phyloP scores from a whole-genome alignment of 805 yeast genomes.

The Ogataea minuta region DNA sequence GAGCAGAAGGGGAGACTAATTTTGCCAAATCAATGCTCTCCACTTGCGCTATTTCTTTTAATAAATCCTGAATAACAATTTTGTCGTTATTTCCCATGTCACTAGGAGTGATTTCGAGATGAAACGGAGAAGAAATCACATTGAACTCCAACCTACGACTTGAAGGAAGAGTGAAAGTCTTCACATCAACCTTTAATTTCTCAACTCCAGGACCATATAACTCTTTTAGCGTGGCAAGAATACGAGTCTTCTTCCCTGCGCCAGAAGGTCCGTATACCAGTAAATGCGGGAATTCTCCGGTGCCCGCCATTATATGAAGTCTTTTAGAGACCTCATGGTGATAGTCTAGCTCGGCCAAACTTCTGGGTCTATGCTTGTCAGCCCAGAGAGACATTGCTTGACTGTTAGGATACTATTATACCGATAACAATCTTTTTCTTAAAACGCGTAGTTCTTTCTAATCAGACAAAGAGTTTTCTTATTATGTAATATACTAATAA shows the following conservation, averaged over 20 bases:
- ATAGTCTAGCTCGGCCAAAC: slow-evolving; percentile 60
- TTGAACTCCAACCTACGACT: slow-evolving; percentile 85
- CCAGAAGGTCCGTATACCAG: slow-evolving; percentile 95
- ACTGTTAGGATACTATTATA: neutral
- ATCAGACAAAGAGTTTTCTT: too few species aligned
- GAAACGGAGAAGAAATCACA: slow-evolving; percentile 88
- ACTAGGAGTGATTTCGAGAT: slow-evolving; percentile 92
- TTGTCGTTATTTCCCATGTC: slow-evolving; percentile 97
- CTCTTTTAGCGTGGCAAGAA: slow-evolving; percentile 72
- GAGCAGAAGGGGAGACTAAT: slow-evolving; percentile 40
- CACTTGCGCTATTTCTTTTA: slow-evolving; percentile 92
- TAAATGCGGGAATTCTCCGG: slow-evolving; percentile 91
- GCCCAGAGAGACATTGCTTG: slow-evolving; percentile 88
- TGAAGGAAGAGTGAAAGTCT: slow-evolving; percentile 71
- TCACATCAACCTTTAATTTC: slow-evolving; percentile 84
- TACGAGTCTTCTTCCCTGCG: slow-evolving; percentile 94
- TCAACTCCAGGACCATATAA: slow-evolving; percentile 82
- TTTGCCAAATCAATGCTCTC: slow-evolving; percentile 84
- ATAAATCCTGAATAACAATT: slow-evolving; percentile 87
- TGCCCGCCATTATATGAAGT: slow-evolving; percentile 46
- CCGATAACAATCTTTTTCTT: neutral
- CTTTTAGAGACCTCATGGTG: slow-evolving; percentile 64
- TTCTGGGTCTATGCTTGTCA: slow-evolving; percentile 84
- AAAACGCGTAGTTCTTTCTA: neutral
- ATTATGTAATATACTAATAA: too few species aligned